These are phyloP conservation scores for Spinacia oleracea DNA, from an alignment of 179 eudicot genomes.

Conservation along the genomic window DNA sequence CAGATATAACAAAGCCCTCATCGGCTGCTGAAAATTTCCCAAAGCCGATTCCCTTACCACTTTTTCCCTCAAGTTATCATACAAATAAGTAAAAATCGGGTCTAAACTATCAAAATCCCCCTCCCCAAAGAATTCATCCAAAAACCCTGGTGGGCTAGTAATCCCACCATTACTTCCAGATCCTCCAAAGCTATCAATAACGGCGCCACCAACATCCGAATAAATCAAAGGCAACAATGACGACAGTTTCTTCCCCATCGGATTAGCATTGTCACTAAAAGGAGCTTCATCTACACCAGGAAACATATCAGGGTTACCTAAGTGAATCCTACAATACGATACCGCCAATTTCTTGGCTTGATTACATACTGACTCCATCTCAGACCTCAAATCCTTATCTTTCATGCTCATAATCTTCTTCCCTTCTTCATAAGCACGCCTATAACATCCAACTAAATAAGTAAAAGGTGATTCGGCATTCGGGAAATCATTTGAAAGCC, in stretches of 20 bases:
- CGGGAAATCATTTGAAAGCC: conserved; percentile 59
- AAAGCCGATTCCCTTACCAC: conserved; percentile 81
- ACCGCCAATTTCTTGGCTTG: conserved; percentile 73
- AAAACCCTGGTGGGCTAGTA: conserved; percentile 67
- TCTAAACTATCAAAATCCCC: conserved; percentile 88
- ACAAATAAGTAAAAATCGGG: conserved; percentile 72
- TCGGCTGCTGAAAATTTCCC: conserved; percentile 94
- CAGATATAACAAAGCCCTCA: conserved; percentile 75
- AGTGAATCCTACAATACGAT: conserved; percentile 81
- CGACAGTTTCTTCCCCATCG: conserved; percentile 37
- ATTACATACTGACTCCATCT: conserved; percentile 60
- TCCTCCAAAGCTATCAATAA: conserved; percentile 64
- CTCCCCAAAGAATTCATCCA: conserved; percentile 75
- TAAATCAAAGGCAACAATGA: conserved; percentile 71
- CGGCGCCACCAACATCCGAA: conserved; percentile 53
- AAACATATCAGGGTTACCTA: conserved; percentile 89
- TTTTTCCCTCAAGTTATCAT: conserved; percentile 86
- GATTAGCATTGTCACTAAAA: neutral
- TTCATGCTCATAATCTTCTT: conserved; percentile 76
- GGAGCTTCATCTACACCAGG: conserved; percentile 31
- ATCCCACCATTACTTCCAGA: conserved; percentile 47
- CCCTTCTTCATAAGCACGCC: conserved; percentile 74
- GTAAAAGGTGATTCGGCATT: conserved; percentile 69
- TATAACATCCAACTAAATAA: conserved; percentile 63
- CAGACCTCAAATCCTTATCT: conserved; percentile 60